Base-by-base conservation (phyloP, 345 rosid species). In the Angophora floribunda region DNA sequence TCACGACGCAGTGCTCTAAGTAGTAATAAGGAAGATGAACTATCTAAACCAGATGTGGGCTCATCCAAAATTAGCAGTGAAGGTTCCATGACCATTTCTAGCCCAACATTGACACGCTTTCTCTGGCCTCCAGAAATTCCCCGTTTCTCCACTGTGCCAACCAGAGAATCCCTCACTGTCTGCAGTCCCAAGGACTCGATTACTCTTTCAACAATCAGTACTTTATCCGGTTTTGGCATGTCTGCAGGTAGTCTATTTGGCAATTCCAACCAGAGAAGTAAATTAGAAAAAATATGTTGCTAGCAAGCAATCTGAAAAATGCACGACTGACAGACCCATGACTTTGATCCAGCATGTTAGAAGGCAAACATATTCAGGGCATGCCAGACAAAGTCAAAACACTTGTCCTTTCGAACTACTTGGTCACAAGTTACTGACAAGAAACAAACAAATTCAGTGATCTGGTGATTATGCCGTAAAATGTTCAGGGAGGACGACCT, bases 1-100 rank as follows among this genome's bases (percentile, higher is more conserved):
- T 97, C 99, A 80, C 97, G 97, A 53, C 98, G 93, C 86, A 97
- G 95, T 55, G 99, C 97, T 93, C 90, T 91, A 61, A 97, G 95
- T 89, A 97, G 98, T 90, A 96, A 94, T 55, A 92, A 93, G 3
- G 99, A 97, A 55, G 98, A 97, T 85, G 98, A 92, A 90, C 98
- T 96, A 87, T 97, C 99, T 91, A 97, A 94, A 85, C 99, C 98
- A 63, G 99, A 91, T 47, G 99, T 96, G 13, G 99, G 99, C 88
- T 97, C 99, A 88, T 97, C 99, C 87, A 97, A 93, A 86, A 97
- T 96, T 91, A 97, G 87, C 14, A 97, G 89, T 53, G 99, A 97
- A 92, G 99, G 99, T 91, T 97, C 99, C 98, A 97, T 96, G 85
- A 97, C 98, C 98, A 97, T 95, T 93, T 97, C 99, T 3, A 96